Evolutionary conservation across 495 filamentous ascomycete genomes (phyloP).

Genomic region (Chaetomidium leptoderma): DNA sequence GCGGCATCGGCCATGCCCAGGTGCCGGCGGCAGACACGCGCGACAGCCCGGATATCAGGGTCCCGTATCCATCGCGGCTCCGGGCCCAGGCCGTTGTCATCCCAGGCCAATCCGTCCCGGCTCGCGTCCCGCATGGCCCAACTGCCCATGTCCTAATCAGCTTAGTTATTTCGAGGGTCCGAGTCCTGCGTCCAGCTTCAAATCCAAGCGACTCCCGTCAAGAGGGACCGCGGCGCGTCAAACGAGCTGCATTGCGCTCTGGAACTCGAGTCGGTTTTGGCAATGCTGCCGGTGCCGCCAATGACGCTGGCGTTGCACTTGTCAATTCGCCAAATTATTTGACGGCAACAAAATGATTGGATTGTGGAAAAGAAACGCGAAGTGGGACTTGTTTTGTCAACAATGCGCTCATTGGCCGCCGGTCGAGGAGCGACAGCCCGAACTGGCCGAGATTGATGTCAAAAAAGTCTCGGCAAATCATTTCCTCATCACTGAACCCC

Average conservation of each 20-base stretch:
- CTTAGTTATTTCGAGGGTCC: too few relatives aligned
- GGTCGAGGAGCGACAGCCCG: not conserved
- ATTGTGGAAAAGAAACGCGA: conserved; percentile 3
- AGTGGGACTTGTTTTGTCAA: not conserved
- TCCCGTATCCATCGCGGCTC: conserved; percentile 32
- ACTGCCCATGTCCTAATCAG: too few relatives aligned
- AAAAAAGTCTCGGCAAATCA: not conserved
- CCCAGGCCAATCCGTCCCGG: conserved; percentile 29
- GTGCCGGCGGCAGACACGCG: conserved; percentile 26
- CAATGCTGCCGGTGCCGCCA: not conserved
- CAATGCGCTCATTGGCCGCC: not conserved
- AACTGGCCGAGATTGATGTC: too few relatives aligned
- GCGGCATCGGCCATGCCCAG: conserved; percentile 16
- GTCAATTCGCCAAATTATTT: not conserved
- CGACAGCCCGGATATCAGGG: conserved; percentile 28
- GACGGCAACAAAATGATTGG: conserved; percentile 4
- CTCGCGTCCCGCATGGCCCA: conserved; percentile 22
- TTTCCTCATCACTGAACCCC: not conserved
- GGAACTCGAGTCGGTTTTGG: too few relatives aligned
- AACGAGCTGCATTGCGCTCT: conserved; percentile 1
- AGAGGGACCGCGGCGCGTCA: not conserved
- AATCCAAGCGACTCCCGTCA: not conserved
- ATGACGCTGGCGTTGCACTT: conserved; percentile 1
- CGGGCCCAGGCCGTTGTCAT: conserved; percentile 23
- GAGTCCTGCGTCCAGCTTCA: not conserved